A percentile compares a stretch with the other conserved stretches of the same genome.
Evolutionary conservation across 768 basidiomycete species (phyloP).

Genomic region (Xerocomus potaroensis): DNA sequence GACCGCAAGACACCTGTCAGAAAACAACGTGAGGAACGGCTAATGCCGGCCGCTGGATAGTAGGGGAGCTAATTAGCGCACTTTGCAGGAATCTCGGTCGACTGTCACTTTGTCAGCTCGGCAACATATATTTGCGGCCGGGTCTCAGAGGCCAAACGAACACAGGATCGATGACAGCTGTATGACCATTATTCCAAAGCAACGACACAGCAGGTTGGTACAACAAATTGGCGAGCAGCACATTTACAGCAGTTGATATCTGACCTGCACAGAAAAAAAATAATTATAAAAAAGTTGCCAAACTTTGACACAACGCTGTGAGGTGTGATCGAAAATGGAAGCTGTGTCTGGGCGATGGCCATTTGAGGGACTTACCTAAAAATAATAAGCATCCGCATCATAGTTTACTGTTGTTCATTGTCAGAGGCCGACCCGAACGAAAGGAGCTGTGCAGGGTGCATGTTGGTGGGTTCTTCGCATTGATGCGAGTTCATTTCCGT

Average conservation of each 20-base stretch:
- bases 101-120: constrained; percentile 26
- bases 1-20: constrained; percentile 34
- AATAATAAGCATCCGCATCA: constrained; percentile 14
- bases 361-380: constrained; percentile 25
- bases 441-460: constrained; percentile 16
- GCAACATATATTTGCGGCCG: constrained; percentile 24
- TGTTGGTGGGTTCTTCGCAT: constrained; percentile 16
- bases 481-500: constrained; percentile 34
- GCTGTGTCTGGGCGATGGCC: constrained; percentile 9
- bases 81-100: constrained; percentile 30
- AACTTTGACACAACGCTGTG: constrained; percentile 13
- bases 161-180: constrained; percentile 20
- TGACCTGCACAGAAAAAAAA: constrained; percentile 12
- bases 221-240: constrained; percentile 23
- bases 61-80: constrained; percentile 30
- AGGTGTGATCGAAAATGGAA: constrained; percentile 19
- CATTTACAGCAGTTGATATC: constrained; percentile 21
- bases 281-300: constrained; percentile 13
- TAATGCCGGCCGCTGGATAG: constrained; percentile 22
- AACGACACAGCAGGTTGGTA: constrained; percentile 23
- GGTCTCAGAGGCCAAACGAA: constrained; percentile 25
- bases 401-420: constrained; percentile 23
- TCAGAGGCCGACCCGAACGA: constrained; percentile 18
- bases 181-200: constrained; percentile 22
- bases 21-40: constrained; percentile 26